Evolutionary conservation across 257 asterid species (phyloP).

Genomic region (Orobanche coerulescens): DNA sequence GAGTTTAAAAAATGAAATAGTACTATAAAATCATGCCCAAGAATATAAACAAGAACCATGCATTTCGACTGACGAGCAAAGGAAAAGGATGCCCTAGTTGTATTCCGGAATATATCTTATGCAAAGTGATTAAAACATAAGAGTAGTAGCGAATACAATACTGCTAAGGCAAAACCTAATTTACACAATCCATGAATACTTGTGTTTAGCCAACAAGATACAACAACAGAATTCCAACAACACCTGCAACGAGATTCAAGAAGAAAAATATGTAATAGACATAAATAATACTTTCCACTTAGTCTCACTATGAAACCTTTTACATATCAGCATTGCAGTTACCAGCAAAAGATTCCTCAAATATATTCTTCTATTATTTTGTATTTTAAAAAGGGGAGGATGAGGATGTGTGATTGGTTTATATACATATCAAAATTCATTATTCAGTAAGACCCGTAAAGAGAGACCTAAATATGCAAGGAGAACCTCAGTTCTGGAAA

Average conservation of each 20-base stretch:
- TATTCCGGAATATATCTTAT: conserved; percentile 15
- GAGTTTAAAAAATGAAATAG: conserved; percentile 10
- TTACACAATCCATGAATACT: background rate
- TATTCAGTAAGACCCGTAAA: conserved; percentile 2
- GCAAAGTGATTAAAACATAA: conserved; percentile 15
- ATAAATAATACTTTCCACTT: background rate
- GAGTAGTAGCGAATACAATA: conserved; percentile 1
- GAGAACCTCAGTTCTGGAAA: conserved; percentile 16
- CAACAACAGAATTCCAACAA: background rate
- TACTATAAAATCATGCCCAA: conserved; percentile 12
- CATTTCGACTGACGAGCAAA: conserved; percentile 6
- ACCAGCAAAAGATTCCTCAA: conserved; percentile 2
- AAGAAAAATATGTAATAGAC: background rate
- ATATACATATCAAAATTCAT: background rate
- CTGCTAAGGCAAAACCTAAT: background rate
- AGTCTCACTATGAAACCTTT: conserved; percentile 3
- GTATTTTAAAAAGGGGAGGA: background rate
- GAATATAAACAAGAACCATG: conserved; percentile 20
- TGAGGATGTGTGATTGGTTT: conserved; percentile 14
- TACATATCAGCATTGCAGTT: background rate
- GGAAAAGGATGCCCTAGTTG: conserved; percentile 7
- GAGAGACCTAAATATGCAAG: conserved; percentile 1
- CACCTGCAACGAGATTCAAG: background rate
- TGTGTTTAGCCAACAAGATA: background rate
- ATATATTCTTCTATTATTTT: background rate